Base-by-base conservation (phyloP, 768 basidiomycete species). In the Trametes meyenii region DNA sequence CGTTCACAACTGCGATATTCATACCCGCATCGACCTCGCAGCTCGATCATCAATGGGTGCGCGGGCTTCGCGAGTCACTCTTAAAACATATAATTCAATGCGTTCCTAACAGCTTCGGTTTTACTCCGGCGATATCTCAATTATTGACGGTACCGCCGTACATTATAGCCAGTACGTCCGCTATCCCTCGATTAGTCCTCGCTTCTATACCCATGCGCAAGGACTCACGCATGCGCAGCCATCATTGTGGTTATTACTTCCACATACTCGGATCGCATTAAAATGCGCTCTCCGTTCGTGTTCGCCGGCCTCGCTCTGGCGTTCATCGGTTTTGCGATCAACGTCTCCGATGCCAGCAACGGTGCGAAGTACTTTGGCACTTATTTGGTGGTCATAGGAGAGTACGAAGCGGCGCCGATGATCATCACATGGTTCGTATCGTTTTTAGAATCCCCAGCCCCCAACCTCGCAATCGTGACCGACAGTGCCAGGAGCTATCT, bases 341-440 rank as follows among this genome's bases (percentile, higher is more conserved):
- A 88, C 67, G 84, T 90, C 50, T 83, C 85, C 0, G 67, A 79
- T 12, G 83, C 74, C 0, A 65, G 81, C 0, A 69, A 70, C 50
- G 83, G 85, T 0, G 83, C 76, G 24, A 89, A 90, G 73, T 90
- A 90, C 69, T 86, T 88, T 62, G 89, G 87, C 1, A 88, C 84
- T 0, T 90, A 86, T 76, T 81, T 90, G 58, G 79, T 82, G 29
- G 87, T 90, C 8, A 77, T 79, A 0, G 89, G 89, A n/a, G 78
- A 79, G 43, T 89, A 87, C 63, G 77, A 83, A 1, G 75, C 78
- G 0, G 79, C 86, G 64, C 86, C 89, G 13, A 86, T 84, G 11
- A 69, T 86, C 1, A 75, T 87, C 13, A 78, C 85, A 21, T 90
- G 88, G 88, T 67, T 16, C 10, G 64, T 48, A 5, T 33, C 29